phyloP scores from a whole-genome alignment of 1,284 basidiomycete genomes.

The Coniferiporia sulphurascens region DNA sequence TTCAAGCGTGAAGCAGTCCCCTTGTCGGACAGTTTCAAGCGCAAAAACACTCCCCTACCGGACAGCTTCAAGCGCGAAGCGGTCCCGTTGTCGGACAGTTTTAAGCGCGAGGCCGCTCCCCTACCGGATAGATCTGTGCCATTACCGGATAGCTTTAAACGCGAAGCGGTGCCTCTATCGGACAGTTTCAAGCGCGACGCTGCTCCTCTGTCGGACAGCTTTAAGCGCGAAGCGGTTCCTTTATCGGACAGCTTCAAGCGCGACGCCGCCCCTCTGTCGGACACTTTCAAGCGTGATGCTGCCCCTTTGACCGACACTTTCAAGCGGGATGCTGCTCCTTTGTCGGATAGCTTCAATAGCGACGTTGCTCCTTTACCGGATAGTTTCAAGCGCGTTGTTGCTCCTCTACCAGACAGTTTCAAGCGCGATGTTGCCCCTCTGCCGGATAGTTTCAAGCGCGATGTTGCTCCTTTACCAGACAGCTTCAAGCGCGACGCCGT shows the following conservation, averaged over 20 bases:
- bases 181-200: background rate
- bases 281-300: constrained; percentile 12
- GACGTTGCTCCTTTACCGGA: background rate
- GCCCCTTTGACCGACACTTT: constrained; percentile 10
- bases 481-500: background rate
- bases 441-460: background rate
- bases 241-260: constrained; percentile 4
- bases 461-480: background rate
- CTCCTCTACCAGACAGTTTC: background rate
- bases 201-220: background rate
- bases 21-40: background rate
- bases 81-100: background rate
- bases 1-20: too few relatives aligned
- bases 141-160: background rate
- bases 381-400: background rate
- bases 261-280: constrained; percentile 7
- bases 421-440: background rate
- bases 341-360: background rate
- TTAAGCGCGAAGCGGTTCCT: background rate
- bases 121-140: too few relatives aligned
- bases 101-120: background rate
- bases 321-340: background rate
- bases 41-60: background rate
- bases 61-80: background rate
- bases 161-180: background rate